These are phyloP conservation scores for Tephrocybe sp. DNA, from an alignment of 768 basidiomycete genomes.

Conservation along the genomic window DNA sequence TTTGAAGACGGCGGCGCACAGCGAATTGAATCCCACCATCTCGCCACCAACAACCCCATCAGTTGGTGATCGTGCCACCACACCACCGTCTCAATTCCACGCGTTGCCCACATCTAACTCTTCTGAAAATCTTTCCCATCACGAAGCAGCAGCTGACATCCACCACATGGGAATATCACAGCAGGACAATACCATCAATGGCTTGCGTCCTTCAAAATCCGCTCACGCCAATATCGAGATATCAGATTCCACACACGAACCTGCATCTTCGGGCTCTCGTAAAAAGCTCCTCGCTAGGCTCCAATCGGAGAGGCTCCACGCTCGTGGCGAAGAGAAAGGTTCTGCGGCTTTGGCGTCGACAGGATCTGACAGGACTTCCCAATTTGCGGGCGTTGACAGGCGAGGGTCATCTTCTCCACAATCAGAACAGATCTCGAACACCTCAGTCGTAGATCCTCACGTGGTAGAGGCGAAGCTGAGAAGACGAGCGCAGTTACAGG, in stretches of 20 bases:
- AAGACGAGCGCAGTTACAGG: slow-evolving; percentile 45
- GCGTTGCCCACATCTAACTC: slow-evolving; percentile 4
- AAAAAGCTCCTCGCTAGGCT: slow-evolving; percentile 41
- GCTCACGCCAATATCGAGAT: slow-evolving; percentile 2
- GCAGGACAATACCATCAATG: slow-evolving; percentile 12
- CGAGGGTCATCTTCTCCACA: neutral
- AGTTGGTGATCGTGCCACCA: slow-evolving; percentile 1
- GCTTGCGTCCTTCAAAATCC: slow-evolving; percentile 15
- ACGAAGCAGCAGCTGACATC: neutral
- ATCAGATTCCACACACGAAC: slow-evolving; percentile 12
- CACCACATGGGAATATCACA: slow-evolving; percentile 9
- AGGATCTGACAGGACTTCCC: slow-evolving; percentile 17
- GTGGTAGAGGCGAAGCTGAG: slow-evolving; percentile 46
- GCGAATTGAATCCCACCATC: neutral
- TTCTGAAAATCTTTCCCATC: slow-evolving; percentile 9
- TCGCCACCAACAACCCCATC: slow-evolving; percentile 1
- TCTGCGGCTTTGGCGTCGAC: slow-evolving; percentile 2
- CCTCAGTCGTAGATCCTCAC: slow-evolving; percentile 17
- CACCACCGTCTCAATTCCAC: neutral
- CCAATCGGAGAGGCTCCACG: slow-evolving; percentile 39
- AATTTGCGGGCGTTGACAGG: slow-evolving; percentile 6
- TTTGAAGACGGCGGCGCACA: neutral
- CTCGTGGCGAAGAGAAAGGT: slow-evolving; percentile 13
- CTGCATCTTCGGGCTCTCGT: slow-evolving; percentile 25
- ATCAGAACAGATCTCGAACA: neutral